Conservation (phyloP, 495 filamentous ascomycete genomes). For the Pseudevernia furfuracea region DNA sequence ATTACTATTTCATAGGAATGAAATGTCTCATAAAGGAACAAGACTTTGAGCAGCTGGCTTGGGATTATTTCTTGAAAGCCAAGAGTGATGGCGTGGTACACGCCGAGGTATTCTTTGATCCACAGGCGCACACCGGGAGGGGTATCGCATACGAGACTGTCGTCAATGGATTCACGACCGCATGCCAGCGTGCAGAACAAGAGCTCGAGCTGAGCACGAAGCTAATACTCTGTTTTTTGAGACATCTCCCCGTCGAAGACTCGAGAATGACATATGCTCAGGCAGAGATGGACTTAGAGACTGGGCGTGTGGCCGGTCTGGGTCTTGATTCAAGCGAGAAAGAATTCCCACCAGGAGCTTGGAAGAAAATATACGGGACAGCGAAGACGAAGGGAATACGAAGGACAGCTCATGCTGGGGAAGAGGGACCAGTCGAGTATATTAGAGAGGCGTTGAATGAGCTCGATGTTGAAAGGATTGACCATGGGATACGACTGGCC, state of each 20-base stretch:
- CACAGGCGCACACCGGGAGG: conserved; percentile 61
- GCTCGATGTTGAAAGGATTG: conserved; percentile 54
- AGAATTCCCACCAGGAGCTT: conserved; percentile 56
- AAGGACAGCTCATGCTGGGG: conserved; percentile 64
- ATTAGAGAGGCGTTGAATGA: conserved; percentile 54
- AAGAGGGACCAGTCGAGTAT: conserved; percentile 64
- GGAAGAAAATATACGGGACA: conserved; percentile 48
- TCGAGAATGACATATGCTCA: conserved; percentile 43
- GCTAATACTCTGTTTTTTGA: conserved; percentile 62
- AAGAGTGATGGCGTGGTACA: conserved; percentile 59
- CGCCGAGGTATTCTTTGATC: conserved; percentile 76
- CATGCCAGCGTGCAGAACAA: conserved; percentile 51
- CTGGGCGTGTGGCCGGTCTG: conserved; percentile 51
- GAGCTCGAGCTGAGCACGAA: conserved; percentile 56
- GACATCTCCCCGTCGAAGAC: conserved; percentile 55
- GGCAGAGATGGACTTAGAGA: conserved; percentile 44
- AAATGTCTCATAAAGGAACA: conserved; percentile 48
- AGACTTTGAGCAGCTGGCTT: conserved; percentile 70
- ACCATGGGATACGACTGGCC: conserved; percentile 61
- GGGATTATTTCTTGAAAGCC: conserved; percentile 61
- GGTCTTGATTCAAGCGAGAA: conserved; percentile 62
- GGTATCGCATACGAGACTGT: conserved; percentile 55
- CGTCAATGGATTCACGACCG: conserved; percentile 50
- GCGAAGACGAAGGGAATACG: conserved; percentile 46
- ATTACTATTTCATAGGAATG: conserved; percentile 74